Evolutionary conservation across 1,139 yeast species (phyloP), one percentile per base, ranked within the genome.

Genomic region (Kodamaea sp.): DNA sequence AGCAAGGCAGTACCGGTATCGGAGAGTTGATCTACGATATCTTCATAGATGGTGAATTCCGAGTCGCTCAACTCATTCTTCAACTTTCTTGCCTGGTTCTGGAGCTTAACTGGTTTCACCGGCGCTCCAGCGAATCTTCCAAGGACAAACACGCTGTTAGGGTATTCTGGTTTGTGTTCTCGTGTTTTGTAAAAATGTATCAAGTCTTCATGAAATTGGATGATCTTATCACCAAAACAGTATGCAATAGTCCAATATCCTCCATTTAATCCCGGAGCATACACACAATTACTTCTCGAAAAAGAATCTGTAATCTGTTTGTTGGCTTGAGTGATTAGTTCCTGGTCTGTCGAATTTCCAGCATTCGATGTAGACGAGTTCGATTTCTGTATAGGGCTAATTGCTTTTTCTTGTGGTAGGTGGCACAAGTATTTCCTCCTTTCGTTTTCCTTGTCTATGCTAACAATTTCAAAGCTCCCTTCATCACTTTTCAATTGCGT

Each of bases 171-270:
- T 19, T 41, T 49, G 36, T 57, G 71, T 29, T 46, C 47, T 22
- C 56, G 56, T 10, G 59, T 58, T 19, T 48, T 25, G 7, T 48
- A 46, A 30, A 37, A 60, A 9, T 42, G 39, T 28, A 54, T 32
- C 50, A 69, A 35, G 22, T 62, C 55, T 33, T 64, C 70, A 42
- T 78, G 83, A 53, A 72, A 80, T 48, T 83, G 92, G n/a, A 72
- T 61, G 15, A 83, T 56, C 32, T 73, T 71, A 35, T 66, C 72
- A 2, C 76, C 78, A 43, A 65, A 73, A 46, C 87, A 80, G 39
- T 73, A 73, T 2, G 71, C 76, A 50, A 78, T 80, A 2, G 79
- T 76, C 87, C 89, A 83, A 57, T 81, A 83, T 5, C 76, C 80
- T 10, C 66, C 63, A 32, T 57, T 61, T 4, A 57, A 43, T 21